phyloP scores from a whole-genome alignment of 345 rosid genomes.

The Aethionema arabicum region DNA sequence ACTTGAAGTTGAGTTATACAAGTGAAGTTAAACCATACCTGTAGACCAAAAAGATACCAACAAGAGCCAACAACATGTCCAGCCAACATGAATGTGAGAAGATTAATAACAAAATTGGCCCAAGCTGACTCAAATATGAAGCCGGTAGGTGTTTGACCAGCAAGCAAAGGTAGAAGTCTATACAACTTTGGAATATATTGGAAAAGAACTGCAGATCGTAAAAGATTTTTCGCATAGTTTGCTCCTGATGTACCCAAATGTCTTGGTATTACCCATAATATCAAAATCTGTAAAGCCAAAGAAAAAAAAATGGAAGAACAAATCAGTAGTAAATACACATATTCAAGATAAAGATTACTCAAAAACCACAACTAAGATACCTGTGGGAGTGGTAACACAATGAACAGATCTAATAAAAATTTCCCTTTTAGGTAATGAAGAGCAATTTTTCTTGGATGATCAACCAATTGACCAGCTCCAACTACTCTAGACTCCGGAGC shows the following conservation, averaged over 20 bases:
- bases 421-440: slow-evolving; percentile 53
- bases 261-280: slow-evolving; percentile 48
- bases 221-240: slow-evolving; percentile 61
- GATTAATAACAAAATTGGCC: slow-evolving; percentile 83
- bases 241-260: slow-evolving; percentile 49
- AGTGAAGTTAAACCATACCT: slow-evolving; percentile 44
- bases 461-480: slow-evolving; percentile 91
- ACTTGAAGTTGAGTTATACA: slow-evolving; percentile 3
- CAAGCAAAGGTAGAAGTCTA: slow-evolving; percentile 66
- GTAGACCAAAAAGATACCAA: slow-evolving; percentile 90
- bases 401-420: slow-evolving; percentile 58
- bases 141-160: slow-evolving; percentile 72
- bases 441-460: slow-evolving; percentile 74
- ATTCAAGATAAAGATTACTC: background rate
- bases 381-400: slow-evolving; percentile 80
- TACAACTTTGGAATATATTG: slow-evolving; percentile 75
- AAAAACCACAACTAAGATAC: slow-evolving; percentile 40
- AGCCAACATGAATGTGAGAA: slow-evolving; percentile 66
- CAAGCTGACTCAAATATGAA: slow-evolving; percentile 86
- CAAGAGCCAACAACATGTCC: slow-evolving; percentile 79
- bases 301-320: background rate
- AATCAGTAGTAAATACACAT: slow-evolving; percentile 7
- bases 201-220: slow-evolving; percentile 59
- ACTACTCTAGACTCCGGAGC: slow-evolving; percentile 79
- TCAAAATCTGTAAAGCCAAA: slow-evolving; percentile 51